Evolutionary conservation across 2,329 filamentous ascomycete genomes (phyloP), one percentile per base, ranked within the genome.

Genomic region (Phoma sp.): DNA sequence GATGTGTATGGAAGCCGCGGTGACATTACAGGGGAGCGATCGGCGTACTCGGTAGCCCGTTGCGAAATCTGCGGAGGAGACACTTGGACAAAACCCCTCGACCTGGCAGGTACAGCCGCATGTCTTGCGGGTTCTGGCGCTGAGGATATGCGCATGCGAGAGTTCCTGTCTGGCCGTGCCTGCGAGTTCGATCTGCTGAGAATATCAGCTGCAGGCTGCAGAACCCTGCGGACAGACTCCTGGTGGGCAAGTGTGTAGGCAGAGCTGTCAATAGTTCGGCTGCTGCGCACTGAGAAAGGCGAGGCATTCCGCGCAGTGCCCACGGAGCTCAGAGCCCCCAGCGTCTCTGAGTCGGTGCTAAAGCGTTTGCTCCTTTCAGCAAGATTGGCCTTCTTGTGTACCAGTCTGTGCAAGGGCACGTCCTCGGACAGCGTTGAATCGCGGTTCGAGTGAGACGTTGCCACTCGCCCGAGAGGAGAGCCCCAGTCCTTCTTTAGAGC

Each of bases 321-420:
- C 13, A 48, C 63, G 6, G 46, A 21, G 25, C 52, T 38, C 19
- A 52, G 27, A 8, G 51, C 50, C 12, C 57, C 60, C 15, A 68
- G 43, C 4, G 67, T 58, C 36, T 64, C 64, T 27, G 69, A 73
- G 17, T 71, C 71, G 27, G 62, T 53, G 51, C 73, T 74, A 21
- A 65, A 61, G 40, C 72, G 60, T 47, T 69, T 67, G 27, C 60
- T 67, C 48, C 78, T 73, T 40, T 83, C 79, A 12, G 77, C 77
- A 38, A 85, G 80, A 21, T 77, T 80, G 33, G 76, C 77, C 31
- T 75, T 74, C 62, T 82, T 84, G 61, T 84, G 82, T 17, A 81
- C 71, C 19, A 84, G 71, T 38, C 78, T 79, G 67, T 79, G 81
- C 31, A 80, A 74, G 10, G 77, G 77, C 25, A 79, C 71, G 10